Evolutionary conservation across 805 yeast genomes (phyloP).

Genomic region (Kockiozyma suomiensis): DNA sequence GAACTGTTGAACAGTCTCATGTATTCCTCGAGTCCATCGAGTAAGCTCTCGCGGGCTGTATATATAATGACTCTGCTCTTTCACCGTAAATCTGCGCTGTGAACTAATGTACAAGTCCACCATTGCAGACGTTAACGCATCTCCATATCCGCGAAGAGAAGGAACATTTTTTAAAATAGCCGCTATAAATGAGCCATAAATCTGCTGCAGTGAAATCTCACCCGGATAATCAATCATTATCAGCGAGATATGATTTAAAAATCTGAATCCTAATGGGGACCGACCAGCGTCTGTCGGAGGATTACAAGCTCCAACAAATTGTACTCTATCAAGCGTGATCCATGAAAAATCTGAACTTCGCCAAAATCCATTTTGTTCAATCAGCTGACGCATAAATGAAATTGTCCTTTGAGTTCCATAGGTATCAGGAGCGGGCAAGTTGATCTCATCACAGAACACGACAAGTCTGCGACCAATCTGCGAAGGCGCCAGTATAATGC

Average conservation of each 20-base stretch:
- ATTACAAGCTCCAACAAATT: slow-evolving; percentile 94
- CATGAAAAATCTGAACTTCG: slow-evolving; percentile 59
- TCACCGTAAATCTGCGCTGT: slow-evolving; percentile 46
- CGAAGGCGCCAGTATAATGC: slow-evolving; percentile 60
- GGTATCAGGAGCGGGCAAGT: slow-evolving; percentile 70
- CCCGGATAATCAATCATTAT: slow-evolving; percentile 83
- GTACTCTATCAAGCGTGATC: slow-evolving; percentile 66
- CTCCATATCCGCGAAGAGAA: slow-evolving; percentile 55
- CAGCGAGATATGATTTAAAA: slow-evolving; percentile 66
- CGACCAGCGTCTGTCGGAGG: slow-evolving; percentile 85
- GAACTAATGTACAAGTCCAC: slow-evolving; percentile 59
- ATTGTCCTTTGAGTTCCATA: slow-evolving; percentile 76
- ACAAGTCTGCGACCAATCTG: slow-evolving; percentile 70
- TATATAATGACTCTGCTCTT: slow-evolving; percentile 60
- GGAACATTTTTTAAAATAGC: slow-evolving; percentile 67
- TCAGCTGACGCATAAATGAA: slow-evolving; percentile 70
- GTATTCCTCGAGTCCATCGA: slow-evolving; percentile 80
- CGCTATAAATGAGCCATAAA: slow-evolving; percentile 60
- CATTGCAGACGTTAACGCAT: slow-evolving; percentile 64
- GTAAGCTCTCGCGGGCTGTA: slow-evolving; percentile 91
- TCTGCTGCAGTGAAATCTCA: slow-evolving; percentile 58
- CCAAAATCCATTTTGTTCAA: slow-evolving; percentile 82
- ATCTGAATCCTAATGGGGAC: slow-evolving; percentile 56
- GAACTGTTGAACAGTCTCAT: slow-evolving; percentile 50
- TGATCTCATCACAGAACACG: slow-evolving; percentile 88